Conservation (phyloP, 176 grass and related monocot species). For the Zoysia pacifica region DNA sequence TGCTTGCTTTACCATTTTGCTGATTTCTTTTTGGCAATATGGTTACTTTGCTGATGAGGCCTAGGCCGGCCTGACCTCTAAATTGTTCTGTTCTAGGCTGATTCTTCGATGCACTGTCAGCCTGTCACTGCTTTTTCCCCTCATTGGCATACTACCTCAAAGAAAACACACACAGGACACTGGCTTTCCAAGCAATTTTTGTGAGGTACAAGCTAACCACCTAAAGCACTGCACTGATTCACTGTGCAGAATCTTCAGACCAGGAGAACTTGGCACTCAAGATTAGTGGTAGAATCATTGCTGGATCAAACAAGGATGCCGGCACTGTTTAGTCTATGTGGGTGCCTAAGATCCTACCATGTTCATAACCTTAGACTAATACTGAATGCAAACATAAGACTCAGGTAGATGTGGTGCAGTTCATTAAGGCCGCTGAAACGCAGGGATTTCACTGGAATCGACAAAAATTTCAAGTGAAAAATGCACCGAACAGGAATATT, state of each 20-base stretch:
- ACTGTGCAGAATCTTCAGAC: constrained; percentile 32
- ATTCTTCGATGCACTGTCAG: not conserved
- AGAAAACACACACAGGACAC: constrained; percentile 13
- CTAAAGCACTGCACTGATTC: constrained; percentile 8
- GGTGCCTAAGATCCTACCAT: not conserved
- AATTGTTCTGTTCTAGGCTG: constrained; percentile 10
- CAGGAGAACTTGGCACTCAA: not conserved
- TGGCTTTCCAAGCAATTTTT: not conserved
- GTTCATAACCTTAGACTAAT: not conserved
- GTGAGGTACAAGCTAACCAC: constrained; percentile 15
- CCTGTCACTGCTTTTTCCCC: not conserved
- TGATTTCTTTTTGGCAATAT: not conserved
- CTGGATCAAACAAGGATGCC: constrained; percentile 6
- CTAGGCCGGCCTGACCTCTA: constrained; percentile 14
- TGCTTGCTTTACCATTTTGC: not conserved
- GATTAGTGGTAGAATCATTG: constrained; percentile 18
- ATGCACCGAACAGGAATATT: too few relatives aligned
- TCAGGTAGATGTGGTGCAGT: not conserved
- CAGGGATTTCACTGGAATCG: too few relatives aligned
- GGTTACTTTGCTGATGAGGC: constrained; percentile 31
- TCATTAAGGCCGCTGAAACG: too few relatives aligned
- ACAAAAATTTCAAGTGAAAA: too few relatives aligned
- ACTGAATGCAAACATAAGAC: constrained; percentile 18
- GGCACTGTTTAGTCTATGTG: not conserved
- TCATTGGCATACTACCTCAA: constrained; percentile 20